Evolutionary conservation across 2,329 filamentous ascomycete genomes (phyloP).

Genomic region (Colletotrichum limetticola): DNA sequence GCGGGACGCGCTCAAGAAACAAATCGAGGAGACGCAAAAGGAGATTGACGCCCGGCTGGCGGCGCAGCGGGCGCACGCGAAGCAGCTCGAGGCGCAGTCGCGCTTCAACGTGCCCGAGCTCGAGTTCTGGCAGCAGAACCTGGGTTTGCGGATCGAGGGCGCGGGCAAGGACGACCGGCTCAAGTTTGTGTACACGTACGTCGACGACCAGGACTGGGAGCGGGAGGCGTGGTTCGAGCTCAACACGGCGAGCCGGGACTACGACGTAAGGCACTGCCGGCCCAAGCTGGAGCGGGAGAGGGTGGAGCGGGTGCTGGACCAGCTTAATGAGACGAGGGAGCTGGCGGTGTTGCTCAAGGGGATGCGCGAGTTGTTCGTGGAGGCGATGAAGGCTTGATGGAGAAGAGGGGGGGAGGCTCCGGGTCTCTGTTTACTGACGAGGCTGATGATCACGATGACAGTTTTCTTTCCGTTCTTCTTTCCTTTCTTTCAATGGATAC

Average conservation of each 20-base stretch:
- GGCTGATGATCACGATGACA: slow-evolving; percentile 23
- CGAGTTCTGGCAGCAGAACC: slow-evolving; percentile 93
- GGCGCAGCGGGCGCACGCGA: slow-evolving; percentile 78
- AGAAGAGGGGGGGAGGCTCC: background rate
- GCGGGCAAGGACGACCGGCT: slow-evolving; percentile 85
- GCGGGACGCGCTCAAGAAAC: slow-evolving; percentile 67
- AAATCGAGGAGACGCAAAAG: slow-evolving; percentile 75
- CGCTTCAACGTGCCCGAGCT: slow-evolving; percentile 93
- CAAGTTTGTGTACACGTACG: slow-evolving; percentile 89
- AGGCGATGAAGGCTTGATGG: slow-evolving; percentile 66
- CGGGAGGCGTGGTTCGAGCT: slow-evolving; percentile 95
- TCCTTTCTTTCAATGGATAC: slow-evolving; percentile 26
- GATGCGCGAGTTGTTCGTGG: slow-evolving; percentile 83
- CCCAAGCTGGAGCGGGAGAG: slow-evolving; percentile 85
- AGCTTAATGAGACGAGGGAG: slow-evolving; percentile 83
- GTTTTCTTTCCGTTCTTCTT: background rate
- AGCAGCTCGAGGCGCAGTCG: slow-evolving; percentile 83
- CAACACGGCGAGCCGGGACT: slow-evolving; percentile 82
- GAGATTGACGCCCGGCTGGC: slow-evolving; percentile 76
- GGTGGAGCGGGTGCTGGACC: slow-evolving; percentile 80
- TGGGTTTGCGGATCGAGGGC: slow-evolving; percentile 90
- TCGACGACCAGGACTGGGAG: slow-evolving; percentile 89
- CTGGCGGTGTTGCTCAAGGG: slow-evolving; percentile 79
- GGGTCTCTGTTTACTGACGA: slow-evolving; percentile 11
- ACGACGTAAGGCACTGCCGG: slow-evolving; percentile 82